These are phyloP conservation scores for Coemansia sp. DNA, from an alignment of 192 early-diverging fungal genomes.

Conservation along the genomic window DNA sequence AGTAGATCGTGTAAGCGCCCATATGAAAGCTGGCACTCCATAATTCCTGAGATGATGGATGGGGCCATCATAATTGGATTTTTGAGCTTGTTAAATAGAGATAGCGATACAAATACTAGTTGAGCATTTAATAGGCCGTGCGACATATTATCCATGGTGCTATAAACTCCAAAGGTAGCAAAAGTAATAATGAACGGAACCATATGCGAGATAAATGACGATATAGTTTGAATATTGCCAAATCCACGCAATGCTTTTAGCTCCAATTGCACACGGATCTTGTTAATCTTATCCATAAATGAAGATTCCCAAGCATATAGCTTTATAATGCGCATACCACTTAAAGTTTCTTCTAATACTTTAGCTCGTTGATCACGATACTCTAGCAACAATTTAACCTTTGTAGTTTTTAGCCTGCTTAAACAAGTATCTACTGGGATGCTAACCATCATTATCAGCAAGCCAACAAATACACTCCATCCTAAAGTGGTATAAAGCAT, in stretches of 20 bases:
- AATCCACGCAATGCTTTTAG: conserved; percentile 70
- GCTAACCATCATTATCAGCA: conserved; percentile 2
- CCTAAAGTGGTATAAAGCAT: conserved; percentile 22
- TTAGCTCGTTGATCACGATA: conserved; percentile 57
- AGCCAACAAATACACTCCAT: conserved; percentile 13
- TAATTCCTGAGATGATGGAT: conserved; percentile 63
- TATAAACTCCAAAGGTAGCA: conserved; percentile 75
- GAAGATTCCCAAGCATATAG: conserved; percentile 60
- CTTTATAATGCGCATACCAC: conserved; percentile 59
- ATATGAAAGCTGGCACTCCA: conserved; percentile 78
- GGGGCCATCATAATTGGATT: conserved; percentile 82
- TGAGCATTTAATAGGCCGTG: conserved; percentile 58
- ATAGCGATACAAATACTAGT: conserved; percentile 81
- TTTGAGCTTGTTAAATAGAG: conserved; percentile 86
- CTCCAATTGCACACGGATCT: conserved; percentile 72
- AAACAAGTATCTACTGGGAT: conserved; percentile 54
- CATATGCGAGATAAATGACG: conserved; percentile 78
- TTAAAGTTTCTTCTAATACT: conserved; percentile 53
- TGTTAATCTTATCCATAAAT: conserved; percentile 53
- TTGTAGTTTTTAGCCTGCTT: conserved; percentile 21
- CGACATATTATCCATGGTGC: conserved; percentile 55
- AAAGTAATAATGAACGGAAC: conserved; percentile 64
- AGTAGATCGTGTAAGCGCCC: conserved; percentile 73
- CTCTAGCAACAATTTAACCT: conserved; percentile 24
- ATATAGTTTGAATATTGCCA: conserved; percentile 66